Base-by-base conservation (phyloP, 139 green algal genomes). In the Closterium sp. region DNA sequence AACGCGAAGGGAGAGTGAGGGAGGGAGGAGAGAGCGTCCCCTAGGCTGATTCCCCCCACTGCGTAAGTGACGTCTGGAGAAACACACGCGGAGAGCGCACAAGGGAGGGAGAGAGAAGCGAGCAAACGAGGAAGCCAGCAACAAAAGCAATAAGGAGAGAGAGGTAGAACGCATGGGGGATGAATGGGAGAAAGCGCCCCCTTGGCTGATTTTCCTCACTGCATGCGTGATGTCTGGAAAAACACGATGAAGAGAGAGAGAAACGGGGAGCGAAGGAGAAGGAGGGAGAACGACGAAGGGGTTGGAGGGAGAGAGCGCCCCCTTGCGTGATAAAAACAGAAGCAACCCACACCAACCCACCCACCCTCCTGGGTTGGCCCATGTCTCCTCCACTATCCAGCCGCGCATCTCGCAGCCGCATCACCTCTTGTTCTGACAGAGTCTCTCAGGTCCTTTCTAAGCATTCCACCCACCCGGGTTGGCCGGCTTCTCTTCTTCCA, bases 1-100 rank as follows among this genome's bases (percentile, higher is more conserved):
- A n/a, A n/a, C n/a, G n/a, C n/a, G n/a, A n/a, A n/a, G n/a, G n/a
- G n/a, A n/a, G n/a, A n/a, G n/a, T n/a, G n/a, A n/a, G n/a, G 19
- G 90, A 93, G 93, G 9, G 93, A 19, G 12, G 90, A 12, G 12
- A 93, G 87, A 10, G 90, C 90, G 5, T 87, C 90, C 12, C 90
- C 90, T n/a, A 84, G 43, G 86, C 90, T 93, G 25, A 93, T 93
- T 10, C 90, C 90, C 4, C 90, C 91, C 38, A 93, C 90, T 4
- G n/a, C 16, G 36, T 93, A 25, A 9, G 91, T n/a, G n/a, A n/a
- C n/a, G n/a, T n/a, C n/a, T n/a, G n/a, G n/a, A n/a, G n/a, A n/a
- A n/a, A n/a, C n/a, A n/a, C n/a, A n/a, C n/a, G n/a, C n/a, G n/a
- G n/a, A 16, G 16, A 16, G 64, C 64, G 12, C 64, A 83, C 12